Conservation (phyloP, 1,284 basidiomycete genomes). For the Cryptococcus amylolentus region DNA sequence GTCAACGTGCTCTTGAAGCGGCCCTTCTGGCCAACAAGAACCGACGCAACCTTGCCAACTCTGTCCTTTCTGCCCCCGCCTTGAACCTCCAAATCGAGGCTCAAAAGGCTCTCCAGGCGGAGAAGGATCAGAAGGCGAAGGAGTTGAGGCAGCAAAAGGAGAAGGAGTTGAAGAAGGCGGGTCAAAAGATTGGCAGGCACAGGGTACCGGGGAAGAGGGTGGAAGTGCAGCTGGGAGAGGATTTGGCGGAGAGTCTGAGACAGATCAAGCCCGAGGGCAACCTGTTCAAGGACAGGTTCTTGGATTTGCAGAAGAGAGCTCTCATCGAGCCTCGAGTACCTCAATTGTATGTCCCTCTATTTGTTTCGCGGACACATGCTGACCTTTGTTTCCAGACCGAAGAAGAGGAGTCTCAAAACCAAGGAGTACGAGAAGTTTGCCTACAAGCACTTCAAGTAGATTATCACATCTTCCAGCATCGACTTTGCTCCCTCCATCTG, state of each 20-base stretch:
- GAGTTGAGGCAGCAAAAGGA: constrained; percentile 61
- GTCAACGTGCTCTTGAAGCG: constrained; percentile 11
- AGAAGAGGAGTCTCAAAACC: constrained; percentile 58
- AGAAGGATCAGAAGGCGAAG: constrained; percentile 28
- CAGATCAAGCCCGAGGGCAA: constrained; percentile 91
- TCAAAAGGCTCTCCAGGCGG: constrained; percentile 17
- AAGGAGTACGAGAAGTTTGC: constrained; percentile 85
- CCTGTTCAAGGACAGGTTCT: constrained; percentile 82
- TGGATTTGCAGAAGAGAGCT: constrained; percentile 53
- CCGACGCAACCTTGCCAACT: constrained; percentile 25
- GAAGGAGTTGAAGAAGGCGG: constrained; percentile 52
- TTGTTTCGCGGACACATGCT: neutral
- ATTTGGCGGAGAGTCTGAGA: constrained; percentile 80
- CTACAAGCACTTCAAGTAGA: constrained; percentile 69
- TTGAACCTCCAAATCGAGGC: constrained; percentile 35
- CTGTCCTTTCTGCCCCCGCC: constrained; percentile 22
- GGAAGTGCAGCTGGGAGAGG: constrained; percentile 87
- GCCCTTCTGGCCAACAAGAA: constrained; percentile 17
- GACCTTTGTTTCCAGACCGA: constrained; percentile 55
- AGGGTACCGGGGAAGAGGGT: constrained; percentile 65
- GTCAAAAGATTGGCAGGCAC: constrained; percentile 72
- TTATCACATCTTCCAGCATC: neutral
- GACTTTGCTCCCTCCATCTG: neutral
- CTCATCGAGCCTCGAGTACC: constrained; percentile 54
- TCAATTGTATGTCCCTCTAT: constrained; percentile 59